Percentiles rank a stretch among this genome's conserved stretches.
phyloP scores from a whole-genome alignment of 2,329 filamentous ascomycete genomes.

The Xylariaceae sp. region DNA sequence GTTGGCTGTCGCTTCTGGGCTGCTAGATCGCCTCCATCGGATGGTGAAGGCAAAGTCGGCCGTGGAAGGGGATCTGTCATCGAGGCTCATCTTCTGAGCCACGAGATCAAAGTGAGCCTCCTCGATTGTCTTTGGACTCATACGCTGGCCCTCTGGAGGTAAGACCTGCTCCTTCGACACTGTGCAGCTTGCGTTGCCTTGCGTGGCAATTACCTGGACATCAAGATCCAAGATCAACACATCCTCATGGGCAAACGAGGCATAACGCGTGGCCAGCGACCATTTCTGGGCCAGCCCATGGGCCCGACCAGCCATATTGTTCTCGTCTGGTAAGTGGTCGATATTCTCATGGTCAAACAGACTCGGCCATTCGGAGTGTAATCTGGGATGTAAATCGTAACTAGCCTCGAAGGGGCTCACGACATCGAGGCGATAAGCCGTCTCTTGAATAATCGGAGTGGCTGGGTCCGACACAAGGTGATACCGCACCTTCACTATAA shows the following conservation, averaged over 20 bases:
- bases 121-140: constrained; percentile 61
- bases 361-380: constrained; percentile 81
- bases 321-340: constrained; percentile 25
- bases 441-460: constrained; percentile 70
- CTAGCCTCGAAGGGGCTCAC: constrained; percentile 85
- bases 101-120: constrained; percentile 67
- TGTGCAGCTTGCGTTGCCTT: constrained; percentile 55
- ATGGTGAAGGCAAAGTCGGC: constrained; percentile 71
- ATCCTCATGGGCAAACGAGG: constrained; percentile 70
- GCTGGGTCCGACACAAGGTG: constrained; percentile 70
- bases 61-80: constrained; percentile 69
- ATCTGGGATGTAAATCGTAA: constrained; percentile 74
- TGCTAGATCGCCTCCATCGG: constrained; percentile 58
- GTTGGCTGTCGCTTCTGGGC: constrained; percentile 16
- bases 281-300: constrained; percentile 72
- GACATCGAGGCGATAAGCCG: constrained; percentile 62
- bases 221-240: constrained; percentile 57
- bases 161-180: constrained; percentile 32
- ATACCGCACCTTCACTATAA: constrained; percentile 70
- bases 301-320: constrained; percentile 22
- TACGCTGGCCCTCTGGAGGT: constrained; percentile 36
- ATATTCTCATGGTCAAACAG: constrained; percentile 62
- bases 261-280: constrained; percentile 65
- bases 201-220: constrained; percentile 51
- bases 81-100: constrained; percentile 68